phyloP scores from a whole-genome alignment of 2,329 filamentous ascomycete species.

The Cordyceps fumosorosea region DNA sequence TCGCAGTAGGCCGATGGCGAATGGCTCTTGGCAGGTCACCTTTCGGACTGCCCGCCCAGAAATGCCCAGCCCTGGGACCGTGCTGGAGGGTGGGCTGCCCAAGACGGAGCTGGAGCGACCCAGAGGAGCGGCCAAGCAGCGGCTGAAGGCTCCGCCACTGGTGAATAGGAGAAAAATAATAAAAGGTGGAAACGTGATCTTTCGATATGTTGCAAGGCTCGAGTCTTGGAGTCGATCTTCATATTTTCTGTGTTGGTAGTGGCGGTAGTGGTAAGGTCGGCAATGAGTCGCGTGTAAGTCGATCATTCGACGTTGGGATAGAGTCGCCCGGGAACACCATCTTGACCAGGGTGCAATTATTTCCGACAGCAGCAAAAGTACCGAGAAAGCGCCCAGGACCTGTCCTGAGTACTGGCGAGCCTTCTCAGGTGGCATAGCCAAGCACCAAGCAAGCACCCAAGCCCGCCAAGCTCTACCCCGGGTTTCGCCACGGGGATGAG shows the following conservation, averaged over 20 bases:
- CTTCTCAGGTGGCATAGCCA: not conserved
- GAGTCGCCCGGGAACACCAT: not conserved
- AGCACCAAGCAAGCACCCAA: not conserved
- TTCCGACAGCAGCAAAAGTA: not conserved
- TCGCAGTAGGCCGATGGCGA: not conserved
- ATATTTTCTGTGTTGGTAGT: not conserved
- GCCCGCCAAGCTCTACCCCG: not conserved
- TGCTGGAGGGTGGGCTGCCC: not conserved
- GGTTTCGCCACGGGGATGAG: not conserved
- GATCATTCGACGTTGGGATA: not conserved
- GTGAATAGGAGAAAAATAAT: not conserved
- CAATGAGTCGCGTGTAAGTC: not conserved
- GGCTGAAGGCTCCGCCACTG: not conserved
- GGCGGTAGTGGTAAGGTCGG: not conserved
- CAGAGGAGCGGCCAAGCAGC: not conserved
- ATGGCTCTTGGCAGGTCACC: slow-evolving; percentile 6
- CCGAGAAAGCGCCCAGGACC: not conserved
- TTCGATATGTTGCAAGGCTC: too few species aligned
- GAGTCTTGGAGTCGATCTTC: not conserved
- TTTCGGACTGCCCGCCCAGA: slow-evolving; percentile 5
- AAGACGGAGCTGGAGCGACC: not conserved
- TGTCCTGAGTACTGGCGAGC: not conserved
- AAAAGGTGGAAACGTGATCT: too few species aligned
- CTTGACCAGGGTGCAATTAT: not conserved
- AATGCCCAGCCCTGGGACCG: slow-evolving; percentile 4